Evolutionary conservation across 768 basidiomycete species (phyloP), one percentile per base, ranked within the genome.

Genomic region (Calocybe cyanea): DNA sequence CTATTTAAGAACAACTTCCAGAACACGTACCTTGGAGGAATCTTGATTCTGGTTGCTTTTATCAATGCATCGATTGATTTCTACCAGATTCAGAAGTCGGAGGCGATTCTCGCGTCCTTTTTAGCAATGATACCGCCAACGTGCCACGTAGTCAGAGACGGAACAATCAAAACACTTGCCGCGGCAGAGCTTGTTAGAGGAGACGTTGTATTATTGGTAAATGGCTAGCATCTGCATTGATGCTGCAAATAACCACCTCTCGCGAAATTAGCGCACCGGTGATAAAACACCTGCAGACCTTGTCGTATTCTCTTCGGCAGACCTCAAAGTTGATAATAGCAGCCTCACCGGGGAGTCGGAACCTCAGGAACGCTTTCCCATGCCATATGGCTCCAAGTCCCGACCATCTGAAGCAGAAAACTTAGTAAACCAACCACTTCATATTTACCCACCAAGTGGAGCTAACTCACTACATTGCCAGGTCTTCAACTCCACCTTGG

Each of bases 231-330:
- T 38, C 21, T 45, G 46, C 37, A 35, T 24, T 21, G 30, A 34
- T 17, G 28, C 18, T 44, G 30, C 25, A 14, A 40, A 21, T 8
- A 45, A 47, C 36, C 24, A 23, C 30, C 44, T 37, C 40, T 41
- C 37, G 39, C 28, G 13, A 15, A 49, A 38, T 48, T 57, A 83
- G 81, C 76, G 82, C 43, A 73, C 68, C 38, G 83, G 83, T 30
- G 82, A 84, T 63, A 85, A 85, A 66, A 83, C 81, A 6, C 83
- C 83, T 0, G 83, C 83, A 8, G 83, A 85, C 60, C 62, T 83
- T 38, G 58, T 84, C 31, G 45, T 85, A 11, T 81, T 83, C 55
- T 71, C 77, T 2, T 59, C 80, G 0, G 74, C 74, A 5, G 83
- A 85, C 52, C 64, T 85, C 43, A 85, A 83, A 58, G 75, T 85